Evolutionary conservation across 768 basidiomycete genomes (phyloP).

Genomic region (Pleurotus platypus): DNA sequence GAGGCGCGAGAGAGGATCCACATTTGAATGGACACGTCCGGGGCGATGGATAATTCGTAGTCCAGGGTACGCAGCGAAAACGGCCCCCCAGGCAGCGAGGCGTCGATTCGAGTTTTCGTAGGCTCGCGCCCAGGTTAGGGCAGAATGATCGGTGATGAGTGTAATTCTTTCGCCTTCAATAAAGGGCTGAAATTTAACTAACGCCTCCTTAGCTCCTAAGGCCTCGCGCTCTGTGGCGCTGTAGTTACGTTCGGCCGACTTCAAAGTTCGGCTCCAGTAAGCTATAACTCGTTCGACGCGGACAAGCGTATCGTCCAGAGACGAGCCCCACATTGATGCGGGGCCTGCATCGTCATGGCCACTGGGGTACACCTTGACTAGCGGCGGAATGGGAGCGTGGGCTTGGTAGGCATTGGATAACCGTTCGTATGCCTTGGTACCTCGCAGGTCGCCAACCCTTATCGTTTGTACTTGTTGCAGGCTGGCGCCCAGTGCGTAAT

Average conservation of each 20-base stretch:
- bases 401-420: constrained; percentile 9
- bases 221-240: too few species aligned
- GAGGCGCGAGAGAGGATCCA: constrained; percentile 14
- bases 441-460: constrained; percentile 4
- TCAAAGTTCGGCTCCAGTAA: neutral
- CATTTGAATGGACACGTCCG: constrained; percentile 29
- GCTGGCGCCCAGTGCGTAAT: constrained; percentile 1
- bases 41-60: constrained; percentile 25
- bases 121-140: constrained; percentile 18
- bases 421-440: constrained; percentile 6
- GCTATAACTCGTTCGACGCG: neutral
- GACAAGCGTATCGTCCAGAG: neutral
- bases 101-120: constrained; percentile 16
- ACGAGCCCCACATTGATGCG: too few species aligned
- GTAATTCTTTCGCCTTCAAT: constrained; percentile 24
- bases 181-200: neutral
- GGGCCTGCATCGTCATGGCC: too few species aligned
- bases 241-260: neutral
- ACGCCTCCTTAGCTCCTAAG: too few species aligned
- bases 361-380: neutral
- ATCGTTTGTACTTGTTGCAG: constrained; percentile 16
- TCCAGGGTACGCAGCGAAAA: constrained; percentile 24
- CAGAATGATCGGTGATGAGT: constrained; percentile 14
- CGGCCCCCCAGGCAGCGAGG: constrained; percentile 25
- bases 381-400: neutral